Percentiles rank a stretch among this genome's conserved stretches.
These are phyloP conservation scores for Centrapalus pauciflorus DNA, from an alignment of 129 eudicot genomes.

Conservation along the genomic window DNA sequence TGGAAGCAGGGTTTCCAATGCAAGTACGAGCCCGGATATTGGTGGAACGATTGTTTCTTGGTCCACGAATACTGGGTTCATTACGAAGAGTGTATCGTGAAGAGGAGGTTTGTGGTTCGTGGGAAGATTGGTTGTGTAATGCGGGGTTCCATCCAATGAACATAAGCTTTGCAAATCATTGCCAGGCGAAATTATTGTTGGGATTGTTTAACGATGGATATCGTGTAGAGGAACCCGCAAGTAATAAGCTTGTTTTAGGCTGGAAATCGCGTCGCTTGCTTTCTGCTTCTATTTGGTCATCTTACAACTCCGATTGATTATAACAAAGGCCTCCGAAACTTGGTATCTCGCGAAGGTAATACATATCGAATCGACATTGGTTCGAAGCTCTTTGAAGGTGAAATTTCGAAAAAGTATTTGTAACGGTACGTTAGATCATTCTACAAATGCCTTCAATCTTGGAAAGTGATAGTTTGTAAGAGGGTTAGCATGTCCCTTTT, in stretches of 20 bases:
- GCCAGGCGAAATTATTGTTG: conserved; percentile 70
- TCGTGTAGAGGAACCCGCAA: conserved; percentile 53
- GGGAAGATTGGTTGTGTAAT: conserved; percentile 43
- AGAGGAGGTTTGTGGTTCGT: conserved; percentile 36
- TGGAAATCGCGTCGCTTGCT: conserved; percentile 77
- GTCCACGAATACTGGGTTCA: conserved; percentile 63
- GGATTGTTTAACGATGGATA: conserved; percentile 74
- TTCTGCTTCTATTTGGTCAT: conserved; percentile 66
- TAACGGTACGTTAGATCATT: too few species aligned
- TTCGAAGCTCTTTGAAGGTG: too few species aligned
- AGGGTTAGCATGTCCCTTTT: too few species aligned
- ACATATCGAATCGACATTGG: too few species aligned
- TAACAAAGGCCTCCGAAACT: too few species aligned
- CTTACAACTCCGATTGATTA: conserved; percentile 2
- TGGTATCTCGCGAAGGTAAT: too few species aligned
- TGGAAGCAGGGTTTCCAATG: conserved; percentile 77
- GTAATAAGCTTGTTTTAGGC: conserved; percentile 61
- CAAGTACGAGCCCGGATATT: conserved; percentile 66
- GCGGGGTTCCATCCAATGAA: conserved; percentile 38
- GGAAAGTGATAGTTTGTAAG: too few species aligned
- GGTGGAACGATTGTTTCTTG: conserved; percentile 69
- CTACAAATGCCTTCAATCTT: too few species aligned
- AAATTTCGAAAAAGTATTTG: too few species aligned
- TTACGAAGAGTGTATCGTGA: conserved; percentile 49
- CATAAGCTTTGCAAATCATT: conserved; percentile 74